Base-by-base conservation (phyloP, 192 early-diverging fungal species). In the Linnemannia hyalina region DNA sequence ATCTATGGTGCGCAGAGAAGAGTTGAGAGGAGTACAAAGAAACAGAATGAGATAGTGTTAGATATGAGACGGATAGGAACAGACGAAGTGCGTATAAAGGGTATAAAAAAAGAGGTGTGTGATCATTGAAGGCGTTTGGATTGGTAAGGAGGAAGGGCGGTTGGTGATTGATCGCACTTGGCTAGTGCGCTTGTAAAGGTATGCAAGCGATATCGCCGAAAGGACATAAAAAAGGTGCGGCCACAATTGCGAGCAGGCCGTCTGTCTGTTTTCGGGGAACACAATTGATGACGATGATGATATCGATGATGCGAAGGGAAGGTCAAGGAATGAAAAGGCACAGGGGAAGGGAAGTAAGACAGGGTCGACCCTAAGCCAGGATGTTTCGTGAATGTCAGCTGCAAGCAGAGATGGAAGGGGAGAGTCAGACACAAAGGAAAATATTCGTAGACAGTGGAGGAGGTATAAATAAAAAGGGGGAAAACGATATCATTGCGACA, bases 391-490 rank as follows among this genome's bases (percentile, higher is more conserved):
- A 60, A 60, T 65, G 60, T 65, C 60, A 65, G 60, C 60, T 65
- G 60, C 49, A 65, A 65, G 29, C 29, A 35, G 60, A 4, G 22
- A 26, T 11, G 60, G 60, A 32, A 15, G 26, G 26, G 26, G 11
- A 65, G 26, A 32, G 60, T n/a, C 60, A 26, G 29, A 29, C 60
- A 29, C 60, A 26, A 65, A 65, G 0, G 44, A 29, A 65, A 26
- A 65, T 15, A 32, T 13, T 65, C 18, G 11, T 65, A 29, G 23
- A 65, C 60, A 65, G 60, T 29, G 60, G 60, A 22, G 40, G 70
- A 11, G 36, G 70, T 71, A 42, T 42, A 71, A 71, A 71, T 42
- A 71, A 40, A 71, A 71, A 71, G 60, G 60, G 60, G 60, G 60
- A 15, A 65, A 15, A 15, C 57, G 57, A 65, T 65, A 65, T 65